Base-by-base conservation (phyloP, 75 land plant species). In the Chamaecyparis obtusa region DNA sequence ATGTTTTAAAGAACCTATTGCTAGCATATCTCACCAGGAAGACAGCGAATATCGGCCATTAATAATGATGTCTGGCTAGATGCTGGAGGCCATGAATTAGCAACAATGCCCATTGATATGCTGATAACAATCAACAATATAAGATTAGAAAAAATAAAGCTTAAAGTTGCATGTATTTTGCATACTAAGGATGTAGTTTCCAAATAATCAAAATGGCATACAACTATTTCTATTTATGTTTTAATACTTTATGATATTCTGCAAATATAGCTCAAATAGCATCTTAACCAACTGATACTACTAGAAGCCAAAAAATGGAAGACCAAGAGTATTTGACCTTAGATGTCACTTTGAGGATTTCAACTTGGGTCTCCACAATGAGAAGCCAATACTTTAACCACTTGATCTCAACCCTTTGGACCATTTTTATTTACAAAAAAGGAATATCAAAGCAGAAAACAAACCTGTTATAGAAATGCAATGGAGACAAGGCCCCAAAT, bases 391-490 rank as follows among this genome's bases (percentile, higher is more conserved):
- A 8, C 51, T 9, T 48, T 48, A 48, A 48, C 51, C 51, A 48
- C 51, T 48, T 48, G 51, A 48, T 48, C 51, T 48, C 51, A 48
- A 48, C 51, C 51, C 9, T 8, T 9, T 9, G 51, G 51, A 48
- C 11, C 51, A 48, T 36, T 78, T 64, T 39, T 10, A 24, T n/a
- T 44, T 9, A 77, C 14, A 39, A 67, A 84, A 19, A 32, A 60
- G 57, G 72, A 86, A 88, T 86, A 39, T 44, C 48, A 85, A 81
- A 89, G 35, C 33, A 86, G 55, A 37, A 84, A 57, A 84, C 36
- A 54, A 56, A 96, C 99, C 98, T 96, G 87, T 97, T 97, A 83
- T 94, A 91, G 85, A 97, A 97, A 83, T 97, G 99, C 76, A 93
- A 54, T 46, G 99, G 99, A 44, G 99, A 96, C 49, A 97, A 90